A percentile compares a stretch with the other conserved stretches of the same genome.
Conservation (phyloP, 768 basidiomycete species). For the Imleria badia region DNA sequence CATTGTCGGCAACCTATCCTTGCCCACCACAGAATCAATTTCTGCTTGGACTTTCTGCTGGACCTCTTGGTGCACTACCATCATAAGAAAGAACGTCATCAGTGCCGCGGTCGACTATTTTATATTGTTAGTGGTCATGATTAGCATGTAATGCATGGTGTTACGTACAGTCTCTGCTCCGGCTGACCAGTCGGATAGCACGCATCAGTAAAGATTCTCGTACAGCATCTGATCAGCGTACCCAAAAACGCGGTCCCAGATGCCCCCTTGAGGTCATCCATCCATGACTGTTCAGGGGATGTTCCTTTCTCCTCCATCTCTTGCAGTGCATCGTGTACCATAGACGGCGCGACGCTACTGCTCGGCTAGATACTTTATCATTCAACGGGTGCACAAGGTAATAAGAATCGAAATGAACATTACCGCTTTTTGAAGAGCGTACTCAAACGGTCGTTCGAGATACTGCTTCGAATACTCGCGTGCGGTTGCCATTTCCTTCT, state of each 20-base stretch:
- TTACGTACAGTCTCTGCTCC: conserved; percentile 6
- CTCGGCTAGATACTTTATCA: neutral
- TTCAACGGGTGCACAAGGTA: neutral
- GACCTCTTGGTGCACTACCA: conserved; percentile 1
- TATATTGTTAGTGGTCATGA: neutral
- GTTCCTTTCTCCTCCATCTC: neutral
- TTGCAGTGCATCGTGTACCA: conserved; percentile 6
- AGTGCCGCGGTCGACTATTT: neutral
- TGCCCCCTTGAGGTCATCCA: neutral
- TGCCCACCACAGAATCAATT: conserved; percentile 8
- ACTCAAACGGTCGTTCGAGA: conserved; percentile 3
- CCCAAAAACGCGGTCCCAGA: conserved; percentile 6
- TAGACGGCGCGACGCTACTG: neutral
- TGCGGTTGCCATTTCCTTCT: neutral
- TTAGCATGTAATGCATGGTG: too few relatives aligned
- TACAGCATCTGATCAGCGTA: neutral
- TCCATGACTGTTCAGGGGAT: neutral
- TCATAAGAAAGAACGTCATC: conserved; percentile 13
- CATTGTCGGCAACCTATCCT: neutral
- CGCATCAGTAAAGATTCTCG: neutral
- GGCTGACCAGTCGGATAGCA: neutral
- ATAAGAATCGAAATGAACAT: neutral
- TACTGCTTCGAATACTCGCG: neutral
- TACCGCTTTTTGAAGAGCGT: conserved; percentile 3
- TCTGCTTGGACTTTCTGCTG: conserved; percentile 9